Conservation (phyloP, 768 basidiomycete species). For the Leccinum truebloodii region DNA sequence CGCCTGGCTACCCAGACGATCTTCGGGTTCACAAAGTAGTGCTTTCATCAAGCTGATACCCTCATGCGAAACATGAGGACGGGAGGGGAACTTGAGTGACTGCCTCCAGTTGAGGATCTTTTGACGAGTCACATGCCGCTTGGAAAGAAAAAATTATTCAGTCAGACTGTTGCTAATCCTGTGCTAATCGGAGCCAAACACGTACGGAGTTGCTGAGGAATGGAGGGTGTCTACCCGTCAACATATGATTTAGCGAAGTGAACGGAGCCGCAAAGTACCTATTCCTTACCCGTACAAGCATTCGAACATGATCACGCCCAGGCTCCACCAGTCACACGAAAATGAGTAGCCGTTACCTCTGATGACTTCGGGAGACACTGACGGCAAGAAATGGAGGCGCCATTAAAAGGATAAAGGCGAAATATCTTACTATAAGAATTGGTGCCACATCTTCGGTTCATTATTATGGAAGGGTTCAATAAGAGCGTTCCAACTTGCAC, state of each 20-base stretch:
- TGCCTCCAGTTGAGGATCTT: slow-evolving; percentile 97
- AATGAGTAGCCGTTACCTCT: slow-evolving; percentile 91
- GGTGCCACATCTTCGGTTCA: slow-evolving; percentile 66
- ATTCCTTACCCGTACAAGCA: slow-evolving; percentile 82
- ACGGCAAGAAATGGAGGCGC: slow-evolving; percentile 25
- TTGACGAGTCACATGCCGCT: slow-evolving; percentile 94
- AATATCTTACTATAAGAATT: slow-evolving; percentile 78
- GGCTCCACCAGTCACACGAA: slow-evolving; percentile 98
- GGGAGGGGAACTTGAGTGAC: slow-evolving; percentile 81
- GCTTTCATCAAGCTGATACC: slow-evolving; percentile 86
- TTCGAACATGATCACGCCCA: slow-evolving; percentile 96
- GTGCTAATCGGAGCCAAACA: slow-evolving; percentile 24
- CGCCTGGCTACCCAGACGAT: slow-evolving; percentile 81
- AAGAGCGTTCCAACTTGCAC: slow-evolving; percentile 11
- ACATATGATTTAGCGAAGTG: slow-evolving; percentile 26
- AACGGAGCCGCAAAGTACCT: slow-evolving; percentile 29
- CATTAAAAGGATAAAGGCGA: slow-evolving; percentile 27
- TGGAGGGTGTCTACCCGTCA: slow-evolving; percentile 73
- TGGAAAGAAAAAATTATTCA: slow-evolving; percentile 11
- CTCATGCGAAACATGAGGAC: slow-evolving; percentile 83
- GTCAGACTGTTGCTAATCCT: slow-evolving; percentile 20
- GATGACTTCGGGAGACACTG: slow-evolving; percentile 91
- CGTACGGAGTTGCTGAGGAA: slow-evolving; percentile 93
- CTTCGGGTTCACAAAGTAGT: slow-evolving; percentile 93
- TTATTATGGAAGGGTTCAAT: slow-evolving; percentile 33